Evolutionary conservation across 768 basidiomycete species (phyloP), one percentile per base, ranked within the genome.

Genomic region (Pleurotus platypus): DNA sequence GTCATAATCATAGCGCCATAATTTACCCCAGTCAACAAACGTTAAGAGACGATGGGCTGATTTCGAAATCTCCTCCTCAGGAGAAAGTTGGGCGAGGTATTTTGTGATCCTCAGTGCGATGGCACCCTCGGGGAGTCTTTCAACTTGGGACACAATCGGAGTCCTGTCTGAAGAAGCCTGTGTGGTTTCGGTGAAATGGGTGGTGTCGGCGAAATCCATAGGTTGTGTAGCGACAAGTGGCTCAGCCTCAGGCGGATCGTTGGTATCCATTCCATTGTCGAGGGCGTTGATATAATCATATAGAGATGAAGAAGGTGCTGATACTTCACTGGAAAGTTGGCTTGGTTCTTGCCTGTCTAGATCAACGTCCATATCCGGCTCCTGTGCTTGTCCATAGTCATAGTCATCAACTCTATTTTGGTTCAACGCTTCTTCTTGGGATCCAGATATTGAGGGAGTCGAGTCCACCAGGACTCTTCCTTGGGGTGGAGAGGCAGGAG

Each of bases 401-500:
- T 30, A 15, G 7, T 27, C 20, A 7, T 27, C 26, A 30, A n/a
- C 11, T 11, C 11, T 20, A n/a, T 50, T 15, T 13, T 39, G 53
- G 54, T 22, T 58, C 54, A 40, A 35, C 49, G 63, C 60, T 18
- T 59, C 55, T 38, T 69, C 69, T 55, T 75, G 75, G 4, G 77
- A 76, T 42, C 71, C 70, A 0, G 79, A 79, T 49, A 72, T 64
- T 3, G 78, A 78, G 2, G 85, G 85, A 46, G 85, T 86, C 38
- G 78, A 71, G 48, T 70, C 79, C 1, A 84, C 84, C n/a, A 85
- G 64, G 13, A 77, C 57, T 24, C 42, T 61, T n/a, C 60, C 64
- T 30, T 61, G 55, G 11, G 55, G 43, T 38, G 59, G 61, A 22
- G 64, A 59, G 13, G 54, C 47, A 30, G 55, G 61, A 24, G 60